phyloP scores from a whole-genome alignment of 2,329 filamentous ascomycete species.

The Cladosporium cucumerinum region DNA sequence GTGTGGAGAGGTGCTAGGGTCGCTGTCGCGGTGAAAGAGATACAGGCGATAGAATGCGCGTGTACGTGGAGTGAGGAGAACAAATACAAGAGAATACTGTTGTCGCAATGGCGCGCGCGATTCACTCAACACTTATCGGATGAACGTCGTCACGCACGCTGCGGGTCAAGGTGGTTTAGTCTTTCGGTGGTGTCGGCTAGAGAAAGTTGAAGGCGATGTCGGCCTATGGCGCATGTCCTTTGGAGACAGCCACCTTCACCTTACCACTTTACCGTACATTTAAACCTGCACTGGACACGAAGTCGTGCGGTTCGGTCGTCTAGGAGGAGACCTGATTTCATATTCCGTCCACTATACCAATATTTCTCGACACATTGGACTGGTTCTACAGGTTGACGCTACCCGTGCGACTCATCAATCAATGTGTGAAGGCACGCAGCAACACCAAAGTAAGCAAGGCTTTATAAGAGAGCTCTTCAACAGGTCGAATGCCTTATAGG shows the following conservation, averaged over 20 bases:
- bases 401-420: too few species aligned
- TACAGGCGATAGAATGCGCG: background rate
- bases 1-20: conserved; percentile 2
- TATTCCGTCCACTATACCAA: background rate
- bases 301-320: background rate
- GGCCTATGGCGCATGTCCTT: background rate
- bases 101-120: conserved; percentile 5
- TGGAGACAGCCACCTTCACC: background rate
- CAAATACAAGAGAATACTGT: background rate
- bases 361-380: background rate
- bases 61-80: background rate
- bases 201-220: conserved; percentile 1
- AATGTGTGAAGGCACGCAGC: background rate
- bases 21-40: background rate
- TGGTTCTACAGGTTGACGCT: background rate
- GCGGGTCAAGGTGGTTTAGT: background rate
- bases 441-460: too few species aligned
- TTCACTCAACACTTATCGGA: conserved; percentile 4
- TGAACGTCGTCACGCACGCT: conserved; percentile 6
- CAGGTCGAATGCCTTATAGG: background rate
- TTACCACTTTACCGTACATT: background rate
- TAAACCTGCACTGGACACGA: background rate
- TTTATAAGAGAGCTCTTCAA: background rate
- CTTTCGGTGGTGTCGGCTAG: background rate
- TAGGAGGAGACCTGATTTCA: background rate